Base-by-base conservation (phyloP, 2,329 filamentous ascomycete species). In the Xylaria sp. region DNA sequence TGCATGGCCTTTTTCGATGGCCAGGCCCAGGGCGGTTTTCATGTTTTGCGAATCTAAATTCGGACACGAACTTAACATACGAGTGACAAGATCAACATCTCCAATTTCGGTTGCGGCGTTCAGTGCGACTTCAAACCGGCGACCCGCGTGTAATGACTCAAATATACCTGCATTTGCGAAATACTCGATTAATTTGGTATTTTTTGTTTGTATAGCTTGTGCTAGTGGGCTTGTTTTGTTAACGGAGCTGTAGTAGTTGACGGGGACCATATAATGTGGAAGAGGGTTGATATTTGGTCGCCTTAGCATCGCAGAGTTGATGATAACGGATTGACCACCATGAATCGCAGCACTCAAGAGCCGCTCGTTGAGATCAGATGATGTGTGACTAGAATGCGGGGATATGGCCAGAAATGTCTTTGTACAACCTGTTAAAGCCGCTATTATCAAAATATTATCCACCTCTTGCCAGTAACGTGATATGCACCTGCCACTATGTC, bases 51-150 rank as follows among this genome's bases (percentile, higher is more conserved):
- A 55, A 7, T 58, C 52, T 13, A 57, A 32, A 45, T 56, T 28
- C 9, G 50, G 64, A 30, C 52, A 43, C 7, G 64, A 50, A 43
- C 20, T 10, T 30, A 66, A 58, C n/a, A 66, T 8, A 32, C 43
- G 18, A 10, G 18, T 32, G 12, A 62, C 41, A 53, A 66, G 57
- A 13, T 52, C 9, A 13, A 12, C 15, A 34, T 56, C 32, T 0
- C 43, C 25, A 50, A 20, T 32, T 5, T 56, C 13, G 20, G 25
- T 41, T 10, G 50, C 58, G 4, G 58, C 64, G 4, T 12, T 18
- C 20, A 66, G 12, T 12, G 41, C 58, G n/a, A 12, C 13, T 41
- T 25, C 30, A n/a, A 62, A 62, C 2, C 30, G 45, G 8, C 15
- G n/a, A 7, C 18, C 46, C 4, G 4, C 20, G 13, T 60, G 23